Evolutionary conservation across 371 early-diverging fungal species (phyloP), one percentile per base, ranked within the genome.

Genomic region (Mucor circinelloides): DNA sequence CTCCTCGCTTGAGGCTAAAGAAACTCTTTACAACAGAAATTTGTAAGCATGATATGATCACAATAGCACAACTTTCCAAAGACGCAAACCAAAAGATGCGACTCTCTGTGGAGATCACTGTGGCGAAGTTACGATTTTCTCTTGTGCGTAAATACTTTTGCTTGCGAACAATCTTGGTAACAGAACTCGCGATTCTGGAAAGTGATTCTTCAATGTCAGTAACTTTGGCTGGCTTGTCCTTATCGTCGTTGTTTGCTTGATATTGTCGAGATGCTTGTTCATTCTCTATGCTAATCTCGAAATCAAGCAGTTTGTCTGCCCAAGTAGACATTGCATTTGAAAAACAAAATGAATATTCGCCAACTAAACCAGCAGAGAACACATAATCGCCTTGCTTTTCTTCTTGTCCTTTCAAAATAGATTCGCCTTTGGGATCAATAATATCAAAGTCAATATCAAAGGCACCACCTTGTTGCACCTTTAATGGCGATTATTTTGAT

Each of bases 301-400:
- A 94, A 74, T 95, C 95, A 40, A 96, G 83, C 21, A 90, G 73
- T 75, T 97, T 97, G 61, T 94, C 93, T 28, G 92, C 89, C 80
- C 93, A 94, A 9, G 94, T 91, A 40, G 95, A 90, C 87, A 92
- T 90, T 36, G 84, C 83, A 76, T 97, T 97, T 68, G 88, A 89
- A 86, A 97, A 97, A 85, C 96, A 96, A 83, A 95, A 94, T 10
- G 91, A 77, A 78, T 94, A 93, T 75, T 97, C 97, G 58, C 97
- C 97, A 12, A 84, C 81, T 30, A 85, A 72, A 30, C 86, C 86
- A 4, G 93, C 93, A 2, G 92, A 87, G 75, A 97, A 93, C 27
- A 95, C 92, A 80, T 81, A 94, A 83, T 96, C 97, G 60, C 92
- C 95, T 76, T 96, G 95, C 54, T 93, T 91, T 76, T 95, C 94